Percentiles rank a stretch among this genome's conserved stretches.
Evolutionary conservation across 345 rosid genomes (phyloP).

Genomic region (Syzygium aromaticum): DNA sequence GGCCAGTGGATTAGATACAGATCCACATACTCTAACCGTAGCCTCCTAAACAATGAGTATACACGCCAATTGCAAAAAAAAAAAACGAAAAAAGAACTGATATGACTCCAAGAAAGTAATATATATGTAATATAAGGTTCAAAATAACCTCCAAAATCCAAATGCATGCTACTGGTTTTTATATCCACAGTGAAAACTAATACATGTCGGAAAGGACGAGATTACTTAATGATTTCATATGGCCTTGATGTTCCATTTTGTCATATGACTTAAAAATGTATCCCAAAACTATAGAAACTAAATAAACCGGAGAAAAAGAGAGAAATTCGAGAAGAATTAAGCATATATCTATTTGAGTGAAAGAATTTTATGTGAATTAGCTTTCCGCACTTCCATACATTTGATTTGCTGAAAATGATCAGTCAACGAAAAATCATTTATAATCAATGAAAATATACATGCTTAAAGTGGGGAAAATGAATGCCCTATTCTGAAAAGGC

Average conservation of each 20-base stretch:
- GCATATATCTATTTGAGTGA: background rate
- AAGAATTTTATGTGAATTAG: background rate
- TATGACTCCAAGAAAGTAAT: background rate
- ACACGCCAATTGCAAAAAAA: background rate
- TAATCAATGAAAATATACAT: no score
- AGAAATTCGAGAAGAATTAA: background rate
- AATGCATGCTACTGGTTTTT: background rate
- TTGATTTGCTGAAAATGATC: background rate
- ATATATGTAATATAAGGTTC: background rate
- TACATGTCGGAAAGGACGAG: background rate
- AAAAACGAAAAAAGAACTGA: background rate
- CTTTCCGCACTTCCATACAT: background rate
- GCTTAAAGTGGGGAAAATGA: background rate
- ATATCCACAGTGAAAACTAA: background rate
- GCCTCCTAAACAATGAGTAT: conserved; percentile 18
- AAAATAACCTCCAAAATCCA: background rate
- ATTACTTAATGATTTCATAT: no score
- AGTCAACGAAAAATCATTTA: background rate
- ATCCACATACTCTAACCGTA: conserved; percentile 24
- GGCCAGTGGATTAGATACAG: conserved; percentile 32
- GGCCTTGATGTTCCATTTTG: no score
- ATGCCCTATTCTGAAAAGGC: background rate
- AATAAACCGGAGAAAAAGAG: background rate
- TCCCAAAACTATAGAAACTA: background rate
- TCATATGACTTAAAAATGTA: background rate